These are phyloP conservation scores for Imleria badia DNA, from an alignment of 768 basidiomycete species.

Conservation along the genomic window DNA sequence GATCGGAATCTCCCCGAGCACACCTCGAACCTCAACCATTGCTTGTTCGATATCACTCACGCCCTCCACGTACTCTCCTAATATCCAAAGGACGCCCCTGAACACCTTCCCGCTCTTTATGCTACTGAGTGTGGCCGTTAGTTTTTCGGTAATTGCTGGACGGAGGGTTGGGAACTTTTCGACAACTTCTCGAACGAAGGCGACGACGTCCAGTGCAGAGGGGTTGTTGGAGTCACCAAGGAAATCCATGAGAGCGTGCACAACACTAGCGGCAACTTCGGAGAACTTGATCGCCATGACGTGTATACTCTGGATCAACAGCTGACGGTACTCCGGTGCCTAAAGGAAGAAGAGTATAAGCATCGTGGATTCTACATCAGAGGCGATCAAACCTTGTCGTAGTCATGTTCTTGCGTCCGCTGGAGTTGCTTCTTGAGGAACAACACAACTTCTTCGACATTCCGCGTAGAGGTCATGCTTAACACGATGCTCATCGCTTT, in stretches of 20 bases:
- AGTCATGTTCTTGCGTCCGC: slow-evolving; percentile 87
- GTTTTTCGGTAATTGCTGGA: slow-evolving; percentile 77
- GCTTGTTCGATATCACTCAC: slow-evolving; percentile 65
- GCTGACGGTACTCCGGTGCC: slow-evolving; percentile 93
- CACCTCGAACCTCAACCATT: slow-evolving; percentile 77
- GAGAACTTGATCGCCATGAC: slow-evolving; percentile 95
- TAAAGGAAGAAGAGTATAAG: slow-evolving; percentile 28
- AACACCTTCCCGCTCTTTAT: slow-evolving; percentile 98
- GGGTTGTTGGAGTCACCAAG: slow-evolving; percentile 94
- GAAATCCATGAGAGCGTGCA: slow-evolving; percentile 92
- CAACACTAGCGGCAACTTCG: slow-evolving; percentile 93
- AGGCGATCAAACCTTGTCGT: slow-evolving; percentile 69
- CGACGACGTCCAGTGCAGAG: slow-evolving; percentile 91
- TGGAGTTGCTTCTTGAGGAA: slow-evolving; percentile 99
- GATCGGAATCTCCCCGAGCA: slow-evolving; percentile 97
- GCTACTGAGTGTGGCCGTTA: slow-evolving; percentile 75
- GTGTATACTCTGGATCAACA: slow-evolving; percentile 97
- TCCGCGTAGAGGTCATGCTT: slow-evolving; percentile 90
- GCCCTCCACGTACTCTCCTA: slow-evolving; percentile 90
- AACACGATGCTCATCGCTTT: slow-evolving; percentile 90
- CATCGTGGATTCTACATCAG: not conserved
- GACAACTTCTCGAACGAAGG: slow-evolving; percentile 89
- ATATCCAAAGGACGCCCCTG: slow-evolving; percentile 94
- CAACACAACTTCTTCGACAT: slow-evolving; percentile 93
- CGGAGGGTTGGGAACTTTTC: slow-evolving; percentile 95